phyloP scores from a whole-genome alignment of 176 grass and related monocot species.

The Triticum dicoccoides region DNA sequence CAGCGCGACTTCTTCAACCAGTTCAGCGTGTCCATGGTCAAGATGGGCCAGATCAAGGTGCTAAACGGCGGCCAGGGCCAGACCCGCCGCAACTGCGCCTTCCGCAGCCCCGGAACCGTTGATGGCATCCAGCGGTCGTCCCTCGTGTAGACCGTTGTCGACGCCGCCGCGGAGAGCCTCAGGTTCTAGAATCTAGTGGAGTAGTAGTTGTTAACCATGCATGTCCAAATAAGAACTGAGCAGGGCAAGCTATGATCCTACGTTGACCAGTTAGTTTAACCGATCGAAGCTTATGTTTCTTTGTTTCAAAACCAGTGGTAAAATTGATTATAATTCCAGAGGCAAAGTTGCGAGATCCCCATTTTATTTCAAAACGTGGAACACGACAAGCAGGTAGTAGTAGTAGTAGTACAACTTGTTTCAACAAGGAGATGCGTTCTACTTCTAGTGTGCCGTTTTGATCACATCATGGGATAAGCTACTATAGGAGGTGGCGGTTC shows the following conservation, averaged over 20 bases:
- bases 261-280: not conserved
- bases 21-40: constrained; percentile 49
- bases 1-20: constrained; percentile 49
- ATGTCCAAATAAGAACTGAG: not conserved
- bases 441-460: too few relatives aligned
- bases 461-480: too few relatives aligned
- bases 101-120: not conserved
- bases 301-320: too few relatives aligned
- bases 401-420: too few relatives aligned
- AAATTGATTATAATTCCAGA: too few relatives aligned
- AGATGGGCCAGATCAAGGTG: constrained; percentile 81
- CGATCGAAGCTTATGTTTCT: not conserved
- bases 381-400: too few relatives aligned
- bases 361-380: too few relatives aligned
- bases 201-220: not conserved
- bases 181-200: not conserved
- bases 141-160: not conserved
- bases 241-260: not conserved
- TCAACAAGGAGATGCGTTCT: too few relatives aligned
- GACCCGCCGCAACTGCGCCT: constrained; percentile 40
- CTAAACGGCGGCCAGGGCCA: constrained; percentile 32
- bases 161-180: not conserved
- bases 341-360: too few relatives aligned
- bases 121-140: not conserved
- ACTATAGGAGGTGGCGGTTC: too few relatives aligned